phyloP scores from a whole-genome alignment of 2,329 filamentous ascomycete genomes.

The Dothideomycetes sp. region DNA sequence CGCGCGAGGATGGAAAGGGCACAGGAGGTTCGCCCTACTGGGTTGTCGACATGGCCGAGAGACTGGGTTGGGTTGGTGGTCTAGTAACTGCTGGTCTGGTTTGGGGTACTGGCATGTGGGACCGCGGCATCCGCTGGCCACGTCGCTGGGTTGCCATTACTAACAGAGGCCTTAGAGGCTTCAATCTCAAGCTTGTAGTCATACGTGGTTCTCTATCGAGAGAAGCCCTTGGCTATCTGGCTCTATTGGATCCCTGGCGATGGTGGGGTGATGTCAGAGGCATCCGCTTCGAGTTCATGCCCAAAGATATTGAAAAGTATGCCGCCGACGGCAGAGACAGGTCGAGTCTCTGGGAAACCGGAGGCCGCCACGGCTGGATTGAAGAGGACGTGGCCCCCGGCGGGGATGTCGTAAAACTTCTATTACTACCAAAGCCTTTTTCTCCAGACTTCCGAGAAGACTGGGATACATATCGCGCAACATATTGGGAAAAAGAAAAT shows the following conservation, averaged over 20 bases:
- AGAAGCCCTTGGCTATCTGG: conserved; percentile 53
- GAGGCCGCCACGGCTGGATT: conserved; percentile 47
- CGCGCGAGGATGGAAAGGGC: conserved; percentile 85
- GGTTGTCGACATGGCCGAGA: conserved; percentile 84
- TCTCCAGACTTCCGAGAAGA: conserved; percentile 91
- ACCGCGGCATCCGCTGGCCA: conserved; percentile 89
- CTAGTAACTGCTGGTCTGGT: conserved; percentile 78
- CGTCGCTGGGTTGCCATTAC: conserved; percentile 80
- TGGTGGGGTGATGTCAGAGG: conserved; percentile 24
- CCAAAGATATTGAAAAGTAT: conserved; percentile 31
- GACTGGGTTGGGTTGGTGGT: conserved; percentile 84
- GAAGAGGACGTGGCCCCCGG: conserved; percentile 87
- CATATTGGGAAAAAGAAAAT: conserved; percentile 97
- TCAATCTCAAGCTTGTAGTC: conserved; percentile 94
- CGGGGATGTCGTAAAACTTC: conserved; percentile 82
- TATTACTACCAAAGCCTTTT: conserved; percentile 89
- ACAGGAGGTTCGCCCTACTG: conserved; percentile 93
- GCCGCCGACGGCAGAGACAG: conserved; percentile 45
- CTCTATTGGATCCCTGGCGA: conserved; percentile 24
- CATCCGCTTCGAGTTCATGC: conserved; percentile 28
- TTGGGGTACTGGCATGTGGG: conserved; percentile 95
- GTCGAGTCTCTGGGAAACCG: conserved; percentile 12
- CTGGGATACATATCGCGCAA: conserved; percentile 87
- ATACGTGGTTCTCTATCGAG: conserved; percentile 74
- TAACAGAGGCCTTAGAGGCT: conserved; percentile 79